These are phyloP conservation scores for Leccinum subgranulosum DNA, from an alignment of 768 basidiomycete genomes.

Conservation along the genomic window DNA sequence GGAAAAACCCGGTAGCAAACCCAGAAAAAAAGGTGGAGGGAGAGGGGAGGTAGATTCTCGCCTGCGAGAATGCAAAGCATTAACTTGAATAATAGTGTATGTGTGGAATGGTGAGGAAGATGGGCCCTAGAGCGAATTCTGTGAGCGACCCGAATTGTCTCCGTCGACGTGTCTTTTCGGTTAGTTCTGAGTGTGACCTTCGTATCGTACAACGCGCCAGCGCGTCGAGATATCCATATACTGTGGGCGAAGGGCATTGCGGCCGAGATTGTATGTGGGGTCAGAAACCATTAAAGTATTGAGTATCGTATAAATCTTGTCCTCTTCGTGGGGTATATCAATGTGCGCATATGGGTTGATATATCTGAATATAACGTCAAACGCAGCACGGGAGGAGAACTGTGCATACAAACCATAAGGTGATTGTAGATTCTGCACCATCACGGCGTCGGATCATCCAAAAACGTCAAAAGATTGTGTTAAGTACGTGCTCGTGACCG, in stretches of 20 bases:
- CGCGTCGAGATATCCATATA: slow-evolving; percentile 6
- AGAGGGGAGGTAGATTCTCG: not conserved
- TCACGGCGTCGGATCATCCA: slow-evolving; percentile 3
- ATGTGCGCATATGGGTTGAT: not conserved
- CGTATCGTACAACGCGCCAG: slow-evolving; percentile 25
- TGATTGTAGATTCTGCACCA: not conserved
- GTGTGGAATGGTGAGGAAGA: not conserved
- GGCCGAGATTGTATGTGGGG: not conserved
- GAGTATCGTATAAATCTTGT: not conserved
- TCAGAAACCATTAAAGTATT: not conserved
- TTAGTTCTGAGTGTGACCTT: not conserved
- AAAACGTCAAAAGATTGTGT: not conserved
- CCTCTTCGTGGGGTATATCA: not conserved
- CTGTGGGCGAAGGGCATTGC: slow-evolving; percentile 1
- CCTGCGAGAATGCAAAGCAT: slow-evolving; percentile 6
- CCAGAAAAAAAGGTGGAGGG: not conserved
- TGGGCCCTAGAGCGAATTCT: not conserved
- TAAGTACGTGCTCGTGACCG: not conserved
- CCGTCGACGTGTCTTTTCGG: not conserved
- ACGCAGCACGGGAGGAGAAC: not conserved
- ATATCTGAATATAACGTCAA: not conserved
- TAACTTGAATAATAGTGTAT: not conserved
- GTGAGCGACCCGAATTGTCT: not conserved
- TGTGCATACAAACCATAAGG: slow-evolving; percentile 12
- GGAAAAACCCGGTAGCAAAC: not conserved